Base-by-base conservation (phyloP, 352 stramenopile species). In the Globisporangium megalacanthum region DNA sequence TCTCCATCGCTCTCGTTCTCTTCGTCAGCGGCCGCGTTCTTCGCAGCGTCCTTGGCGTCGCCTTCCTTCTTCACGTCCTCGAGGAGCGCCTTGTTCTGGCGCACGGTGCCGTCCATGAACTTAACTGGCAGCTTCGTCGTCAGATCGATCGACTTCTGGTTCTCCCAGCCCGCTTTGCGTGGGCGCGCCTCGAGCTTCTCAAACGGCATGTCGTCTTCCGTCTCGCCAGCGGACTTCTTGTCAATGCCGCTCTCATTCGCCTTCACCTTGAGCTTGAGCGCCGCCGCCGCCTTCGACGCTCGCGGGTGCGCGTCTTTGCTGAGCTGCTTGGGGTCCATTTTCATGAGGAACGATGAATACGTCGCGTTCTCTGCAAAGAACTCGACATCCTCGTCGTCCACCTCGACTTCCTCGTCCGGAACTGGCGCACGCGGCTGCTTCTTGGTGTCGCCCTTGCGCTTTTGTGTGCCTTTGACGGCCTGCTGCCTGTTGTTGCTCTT, bases 51-150 rank as follows among this genome's bases (percentile, higher is more conserved):
- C 25, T 58, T 47, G 4, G 61, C 60, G 10, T 68, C 54, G 6
- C 48, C 57, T 49, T 74, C 55, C 25, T 57, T 60, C 60, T 77
- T 61, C 1, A 20, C 55, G 39, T 58, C 60, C 64, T 88, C 83
- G 1, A 67, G 52, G 52, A 94, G 60, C 42, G 89, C 57, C 52
- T 89, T 83, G 66, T 94, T 92, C 54, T 67, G 54, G 36, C 81
- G 83, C 68, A 94, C 77, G 20, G 75, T 91, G 44, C 83, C 83
- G 56, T 94, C 83, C 80, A 94, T 91, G 48, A 89, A 89, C 65
- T 94, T 94, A 52, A 94, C 82, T 4, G 83, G 81, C 61, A 94
- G 61, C 60, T 94, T 94, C 44, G 80, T 78, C 10, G 75, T 76
- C 13, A 88, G 50, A 52, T 88, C 68, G 39, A 80, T 69, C 53